Conservation (phyloP, 345 rosid species). For the Fremontodendron californicum region DNA sequence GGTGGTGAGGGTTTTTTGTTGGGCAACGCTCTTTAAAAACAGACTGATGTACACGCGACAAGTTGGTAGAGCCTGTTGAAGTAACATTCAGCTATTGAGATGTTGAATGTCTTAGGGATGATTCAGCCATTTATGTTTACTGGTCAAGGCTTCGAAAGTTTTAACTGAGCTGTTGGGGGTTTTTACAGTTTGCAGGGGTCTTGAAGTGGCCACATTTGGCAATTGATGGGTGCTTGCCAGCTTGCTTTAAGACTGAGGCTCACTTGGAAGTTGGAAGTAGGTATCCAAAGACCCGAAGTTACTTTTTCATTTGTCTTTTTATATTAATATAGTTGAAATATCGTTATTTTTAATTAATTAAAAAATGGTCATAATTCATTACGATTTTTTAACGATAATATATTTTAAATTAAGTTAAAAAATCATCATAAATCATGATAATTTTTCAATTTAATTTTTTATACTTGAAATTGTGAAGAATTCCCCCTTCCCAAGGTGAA, state of each 20-base stretch:
- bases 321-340: no score
- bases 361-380: no score
- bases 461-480: no score
- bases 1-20: neutral
- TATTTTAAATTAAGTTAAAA: no score
- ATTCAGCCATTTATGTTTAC: neutral
- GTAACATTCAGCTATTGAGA: no score
- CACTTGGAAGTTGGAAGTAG: no score
- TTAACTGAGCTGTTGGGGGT: neutral
- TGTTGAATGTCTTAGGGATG: neutral
- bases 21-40: neutral
- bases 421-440: no score
- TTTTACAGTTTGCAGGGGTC: neutral
- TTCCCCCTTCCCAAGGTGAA: no score
- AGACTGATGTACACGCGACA: neutral
- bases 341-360: no score
- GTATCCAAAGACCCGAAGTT: neutral
- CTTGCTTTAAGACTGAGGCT: neutral
- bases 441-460: no score
- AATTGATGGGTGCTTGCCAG: neutral
- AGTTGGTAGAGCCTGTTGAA: neutral
- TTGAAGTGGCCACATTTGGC: neutral
- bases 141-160: neutral
- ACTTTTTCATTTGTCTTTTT: no score
- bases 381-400: no score